Conservation (phyloP, 495 filamentous ascomycete species). For the Hypoxylon fragiforme region DNA sequence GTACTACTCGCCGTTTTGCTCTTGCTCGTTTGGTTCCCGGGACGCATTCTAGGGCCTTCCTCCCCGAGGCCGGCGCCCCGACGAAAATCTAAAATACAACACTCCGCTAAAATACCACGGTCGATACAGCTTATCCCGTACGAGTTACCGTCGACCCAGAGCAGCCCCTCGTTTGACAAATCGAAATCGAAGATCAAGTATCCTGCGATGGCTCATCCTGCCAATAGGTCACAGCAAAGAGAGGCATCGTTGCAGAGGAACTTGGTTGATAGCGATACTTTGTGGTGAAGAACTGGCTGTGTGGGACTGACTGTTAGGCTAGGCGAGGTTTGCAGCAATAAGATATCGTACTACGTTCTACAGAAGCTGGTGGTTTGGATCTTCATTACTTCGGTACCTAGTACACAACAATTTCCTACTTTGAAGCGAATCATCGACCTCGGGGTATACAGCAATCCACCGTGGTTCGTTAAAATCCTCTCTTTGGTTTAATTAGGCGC, state of each 20-base stretch:
- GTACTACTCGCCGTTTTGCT: slow-evolving; percentile 41
- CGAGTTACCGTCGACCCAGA: slow-evolving; percentile 13
- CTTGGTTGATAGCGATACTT: slow-evolving; percentile 31
- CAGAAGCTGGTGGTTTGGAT: too few relatives aligned
- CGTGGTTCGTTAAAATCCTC: too few relatives aligned
- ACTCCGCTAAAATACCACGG: slow-evolving; percentile 12
- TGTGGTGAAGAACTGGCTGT: slow-evolving; percentile 25
- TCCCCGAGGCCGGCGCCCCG: slow-evolving; percentile 5
- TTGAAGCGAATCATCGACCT: too few relatives aligned
- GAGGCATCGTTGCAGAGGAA: slow-evolving; percentile 7
- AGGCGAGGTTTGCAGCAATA: too few relatives aligned
- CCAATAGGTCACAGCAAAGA: slow-evolving; percentile 7
- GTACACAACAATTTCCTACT: too few relatives aligned
- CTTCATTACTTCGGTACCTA: too few relatives aligned
- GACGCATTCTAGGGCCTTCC: slow-evolving; percentile 21
- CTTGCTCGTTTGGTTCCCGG: slow-evolving; percentile 35
- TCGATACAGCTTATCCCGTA: slow-evolving; percentile 14
- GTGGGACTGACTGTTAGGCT: too few relatives aligned
- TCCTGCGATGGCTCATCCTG: slow-evolving; percentile 1
- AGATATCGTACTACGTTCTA: too few relatives aligned
- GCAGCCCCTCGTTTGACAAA: slow-evolving; percentile 11
- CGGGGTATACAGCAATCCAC: too few relatives aligned
- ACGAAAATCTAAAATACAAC: too few relatives aligned
- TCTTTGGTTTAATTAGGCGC: too few relatives aligned
- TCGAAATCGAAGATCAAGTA: slow-evolving; percentile 10